Evolutionary conservation across 768 basidiomycete genomes (phyloP).

Genomic region (Pulveroboletus sp.): DNA sequence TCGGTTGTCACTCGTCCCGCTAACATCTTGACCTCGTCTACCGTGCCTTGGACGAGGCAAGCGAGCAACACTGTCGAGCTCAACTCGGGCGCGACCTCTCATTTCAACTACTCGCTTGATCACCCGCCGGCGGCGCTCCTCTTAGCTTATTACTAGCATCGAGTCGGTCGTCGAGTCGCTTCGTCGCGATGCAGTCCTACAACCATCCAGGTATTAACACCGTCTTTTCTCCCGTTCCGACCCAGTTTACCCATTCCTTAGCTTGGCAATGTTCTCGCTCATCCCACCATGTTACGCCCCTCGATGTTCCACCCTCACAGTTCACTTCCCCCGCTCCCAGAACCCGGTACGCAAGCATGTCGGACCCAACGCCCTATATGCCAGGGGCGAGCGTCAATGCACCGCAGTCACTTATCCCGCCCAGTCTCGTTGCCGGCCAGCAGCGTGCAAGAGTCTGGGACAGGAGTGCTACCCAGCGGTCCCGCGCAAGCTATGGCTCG

Average conservation of each 20-base stretch:
- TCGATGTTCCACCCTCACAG: constrained; percentile 15
- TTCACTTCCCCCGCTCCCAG: constrained; percentile 11
- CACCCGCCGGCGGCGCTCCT: not conserved
- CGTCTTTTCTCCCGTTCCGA: not conserved
- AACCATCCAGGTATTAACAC: constrained; percentile 25
- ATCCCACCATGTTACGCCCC: constrained; percentile 18
- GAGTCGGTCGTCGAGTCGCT: too few relatives aligned
- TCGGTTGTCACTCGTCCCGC: not conserved
- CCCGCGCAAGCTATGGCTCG: constrained; percentile 10
- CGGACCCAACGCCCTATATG: constrained; percentile 4
- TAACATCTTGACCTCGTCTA: too few relatives aligned
- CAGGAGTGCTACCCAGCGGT: constrained; percentile 4
- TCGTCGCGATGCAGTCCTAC: constrained; percentile 27
- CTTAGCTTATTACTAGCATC: not conserved
- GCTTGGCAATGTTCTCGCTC: constrained; percentile 18
- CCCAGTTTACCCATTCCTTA: constrained; percentile 6
- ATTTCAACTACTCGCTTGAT: not conserved
- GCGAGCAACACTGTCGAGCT: not conserved
- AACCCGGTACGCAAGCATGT: constrained; percentile 19
- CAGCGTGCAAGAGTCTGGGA: constrained; percentile 23
- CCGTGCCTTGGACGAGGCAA: not conserved
- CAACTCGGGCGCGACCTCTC: not conserved
- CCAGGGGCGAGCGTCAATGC: constrained; percentile 1
- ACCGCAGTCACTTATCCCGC: constrained; percentile 16
- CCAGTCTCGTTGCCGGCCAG: constrained; percentile 22